These are phyloP conservation scores for Exserohilum turcica DNA, from an alignment of 2,329 filamentous ascomycete genomes.

Conservation along the genomic window DNA sequence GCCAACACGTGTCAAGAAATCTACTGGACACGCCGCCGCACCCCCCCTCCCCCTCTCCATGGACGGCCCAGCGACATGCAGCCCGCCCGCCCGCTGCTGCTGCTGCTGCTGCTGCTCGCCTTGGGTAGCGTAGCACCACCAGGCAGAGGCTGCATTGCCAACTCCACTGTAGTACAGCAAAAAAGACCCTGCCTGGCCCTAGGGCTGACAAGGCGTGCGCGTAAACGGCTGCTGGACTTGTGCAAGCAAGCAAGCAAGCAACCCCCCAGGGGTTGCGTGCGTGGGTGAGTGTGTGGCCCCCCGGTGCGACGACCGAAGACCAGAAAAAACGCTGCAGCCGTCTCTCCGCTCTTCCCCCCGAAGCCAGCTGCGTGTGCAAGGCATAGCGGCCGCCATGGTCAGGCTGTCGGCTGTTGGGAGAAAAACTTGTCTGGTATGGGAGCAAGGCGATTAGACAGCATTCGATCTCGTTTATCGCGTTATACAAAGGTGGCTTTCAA, in stretches of 20 bases:
- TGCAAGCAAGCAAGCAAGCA: slow-evolving; percentile 2
- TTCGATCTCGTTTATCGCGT: slow-evolving; percentile 21
- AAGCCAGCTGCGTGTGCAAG: neutral
- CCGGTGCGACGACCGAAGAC: no score
- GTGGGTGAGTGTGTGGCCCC: no score
- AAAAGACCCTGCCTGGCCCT: slow-evolving; percentile 19
- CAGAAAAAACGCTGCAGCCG: neutral
- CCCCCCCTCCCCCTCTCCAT: no score
- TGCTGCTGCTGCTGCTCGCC: no score
- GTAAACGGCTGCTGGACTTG: slow-evolving; percentile 2
- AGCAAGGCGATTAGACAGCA: neutral
- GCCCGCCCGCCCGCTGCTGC: no score
- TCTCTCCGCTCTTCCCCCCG: neutral
- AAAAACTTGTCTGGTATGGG: neutral
- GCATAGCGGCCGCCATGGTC: neutral
- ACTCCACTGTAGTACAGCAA: slow-evolving; percentile 20
- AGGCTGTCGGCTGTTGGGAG: neutral
- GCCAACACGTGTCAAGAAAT: slow-evolving; percentile 13
- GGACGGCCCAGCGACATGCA: neutral
- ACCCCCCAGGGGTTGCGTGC: slow-evolving; percentile 5
- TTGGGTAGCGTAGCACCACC: neutral
- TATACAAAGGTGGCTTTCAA: no score
- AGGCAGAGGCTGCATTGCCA: neutral
- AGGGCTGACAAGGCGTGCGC: slow-evolving; percentile 17
- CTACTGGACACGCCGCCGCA: slow-evolving; percentile 6